phyloP scores from a whole-genome alignment of 2,329 filamentous ascomycete genomes.

The Calonectria pteridis region DNA sequence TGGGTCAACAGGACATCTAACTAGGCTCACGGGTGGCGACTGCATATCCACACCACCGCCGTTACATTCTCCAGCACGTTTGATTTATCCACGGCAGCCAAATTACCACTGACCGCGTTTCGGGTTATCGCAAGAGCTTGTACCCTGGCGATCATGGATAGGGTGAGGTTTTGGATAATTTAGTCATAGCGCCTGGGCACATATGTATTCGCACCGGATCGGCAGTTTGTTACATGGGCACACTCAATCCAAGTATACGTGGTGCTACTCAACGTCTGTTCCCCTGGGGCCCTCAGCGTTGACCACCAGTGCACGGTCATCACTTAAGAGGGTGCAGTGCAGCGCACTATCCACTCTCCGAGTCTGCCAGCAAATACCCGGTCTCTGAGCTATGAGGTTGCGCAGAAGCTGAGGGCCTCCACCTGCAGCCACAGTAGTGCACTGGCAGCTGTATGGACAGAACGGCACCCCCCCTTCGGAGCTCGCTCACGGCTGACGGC shows the following conservation, averaged over 20 bases:
- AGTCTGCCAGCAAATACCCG: neutral
- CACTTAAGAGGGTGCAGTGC: neutral
- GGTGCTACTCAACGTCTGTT: neutral
- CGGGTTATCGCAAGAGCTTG: neutral
- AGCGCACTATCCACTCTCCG: neutral
- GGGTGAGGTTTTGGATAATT: neutral
- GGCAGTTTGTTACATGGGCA: neutral
- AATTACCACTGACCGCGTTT: neutral
- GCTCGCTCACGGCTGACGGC: neutral
- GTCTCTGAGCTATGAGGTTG: neutral
- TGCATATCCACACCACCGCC: neutral
- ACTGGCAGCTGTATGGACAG: neutral
- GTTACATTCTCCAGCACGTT: neutral
- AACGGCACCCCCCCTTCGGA: neutral
- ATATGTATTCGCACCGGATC: neutral
- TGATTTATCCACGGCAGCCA: neutral
- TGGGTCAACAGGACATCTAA: neutral
- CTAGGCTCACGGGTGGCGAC: neutral
- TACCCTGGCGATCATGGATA: constrained; percentile 7
- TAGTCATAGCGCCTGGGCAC: constrained; percentile 1
- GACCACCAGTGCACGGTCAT: neutral
- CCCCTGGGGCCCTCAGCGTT: neutral
- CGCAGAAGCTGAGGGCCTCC: constrained; percentile 7
- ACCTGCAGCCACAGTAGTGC: constrained; percentile 10
- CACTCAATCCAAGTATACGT: neutral